Base-by-base conservation (phyloP, 345 rosid genomes). In the Xanthoceras sorbifolium region DNA sequence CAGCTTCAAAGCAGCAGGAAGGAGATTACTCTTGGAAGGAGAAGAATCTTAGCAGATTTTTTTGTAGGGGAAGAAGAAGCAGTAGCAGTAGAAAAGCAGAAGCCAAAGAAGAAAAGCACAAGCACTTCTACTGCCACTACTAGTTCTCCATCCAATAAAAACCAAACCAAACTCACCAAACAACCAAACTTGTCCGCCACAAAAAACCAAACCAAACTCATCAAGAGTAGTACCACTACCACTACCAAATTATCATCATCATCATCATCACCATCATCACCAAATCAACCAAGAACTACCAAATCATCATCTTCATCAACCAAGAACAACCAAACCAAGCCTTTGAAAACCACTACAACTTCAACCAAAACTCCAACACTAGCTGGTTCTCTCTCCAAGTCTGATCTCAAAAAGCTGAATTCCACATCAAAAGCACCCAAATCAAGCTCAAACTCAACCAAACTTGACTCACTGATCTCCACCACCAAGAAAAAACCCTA, bases 261-360 rank as follows among this genome's bases (percentile, higher is more conserved):
- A n/a, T n/a, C n/a, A n/a, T n/a, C n/a, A n/a, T n/a, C n/a, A n/a
- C n/a, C n/a, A n/a, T n/a, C n/a, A n/a, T n/a, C n/a, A n/a, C n/a
- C n/a, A n/a, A n/a, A n/a, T n/a, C n/a, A n/a, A n/a, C n/a, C n/a
- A n/a, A n/a, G n/a, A n/a, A n/a, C n/a, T n/a, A n/a, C n/a, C n/a
- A n/a, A n/a, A n/a, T n/a, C n/a, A n/a, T n/a, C n/a, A n/a, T 52
- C 54, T 0, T 48, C 54, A 12, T 78, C 90, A 12, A 25, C 67
- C 67, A 90, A 89, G 78, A n/a, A n/a, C n/a, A 92, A 90, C 72
- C 90, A 85, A 57, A 84, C 89, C 82, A 90, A 86, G 70, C 81
- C 78, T 25, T n/a, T 82, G 34, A 90, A 90, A 76, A 74, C 90
- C 5, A 32, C 82, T 14, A 32, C 83, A 23, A 85, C 85, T 73